Conservation (phyloP, 225 moss, liverwort and hornwort genomes). For the Antitrichia curtipendula region DNA sequence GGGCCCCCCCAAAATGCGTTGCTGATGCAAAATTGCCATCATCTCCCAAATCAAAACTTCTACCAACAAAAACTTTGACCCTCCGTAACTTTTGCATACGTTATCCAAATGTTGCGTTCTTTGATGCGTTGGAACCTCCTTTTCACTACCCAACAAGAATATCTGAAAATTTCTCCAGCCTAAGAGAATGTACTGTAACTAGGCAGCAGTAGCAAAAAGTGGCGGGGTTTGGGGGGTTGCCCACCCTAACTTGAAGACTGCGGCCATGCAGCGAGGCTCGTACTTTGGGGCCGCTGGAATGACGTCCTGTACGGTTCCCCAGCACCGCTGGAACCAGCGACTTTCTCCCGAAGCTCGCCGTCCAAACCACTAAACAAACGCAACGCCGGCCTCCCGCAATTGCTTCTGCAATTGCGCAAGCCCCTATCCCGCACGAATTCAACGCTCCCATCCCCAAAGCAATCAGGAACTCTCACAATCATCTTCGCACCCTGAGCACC, state of each 20-base stretch:
- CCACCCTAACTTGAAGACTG: neutral
- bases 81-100: neutral
- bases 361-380: neutral
- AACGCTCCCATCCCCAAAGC: no score
- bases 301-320: neutral
- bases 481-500: neutral
- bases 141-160: neutral
- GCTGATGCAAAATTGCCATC: no score
- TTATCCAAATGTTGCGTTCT: neutral
- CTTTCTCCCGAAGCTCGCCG: neutral
- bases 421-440: neutral
- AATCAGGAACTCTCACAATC: no score
- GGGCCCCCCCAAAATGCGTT: fast-evolving
- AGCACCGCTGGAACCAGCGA: neutral
- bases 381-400: neutral
- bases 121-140: no score
- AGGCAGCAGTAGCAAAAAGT: neutral
- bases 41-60: no score
- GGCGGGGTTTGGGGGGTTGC: neutral
- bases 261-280: no score
- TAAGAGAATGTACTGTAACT: no score
- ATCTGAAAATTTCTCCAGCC: neutral
- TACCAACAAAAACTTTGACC: neutral
- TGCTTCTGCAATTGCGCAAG: neutral
- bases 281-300: neutral